Base-by-base conservation (phyloP, 169 alveolate species). In the Plasmodium knowlesi region DNA sequence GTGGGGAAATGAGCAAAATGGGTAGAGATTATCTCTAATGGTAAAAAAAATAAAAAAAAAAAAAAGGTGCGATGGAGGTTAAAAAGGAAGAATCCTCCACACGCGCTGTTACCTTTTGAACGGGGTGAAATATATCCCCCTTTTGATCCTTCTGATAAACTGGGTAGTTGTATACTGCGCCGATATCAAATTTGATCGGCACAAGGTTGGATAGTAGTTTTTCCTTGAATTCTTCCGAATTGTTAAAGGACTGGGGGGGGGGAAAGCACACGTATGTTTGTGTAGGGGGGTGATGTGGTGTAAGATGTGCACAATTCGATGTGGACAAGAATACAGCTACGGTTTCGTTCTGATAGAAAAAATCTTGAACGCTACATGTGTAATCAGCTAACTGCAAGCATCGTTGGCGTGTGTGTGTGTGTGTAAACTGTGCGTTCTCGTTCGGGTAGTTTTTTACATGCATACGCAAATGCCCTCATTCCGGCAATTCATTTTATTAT, bases 161-260 rank as follows among this genome's bases (percentile, higher is more conserved):
- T 82, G 96, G 98, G 96, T 67, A 97, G 91, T 82, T 96, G 96
- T 97, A 99, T 50, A 99, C 97, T 22, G 99, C 99, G 0, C 99
- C 99, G 88, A 98, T 97, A 97, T 97, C 98, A 54, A 97, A 97
- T 95, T 97, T 98, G 84, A 85, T 85, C 37, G 93, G 93, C 6
- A 74, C 84, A 2, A 85, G 53, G 43, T 85, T 54, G 30, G 93
- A 85, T 10, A 85, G 70, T 6, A 85, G 54, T 67, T 85, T 85
- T 25, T 74, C 78, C 37, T 85, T 85, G 79, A 85, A 85, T 85
- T 85, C 93, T 37, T 85, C 84, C 37, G 93, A 67, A 67, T 53
- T 85, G 82, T 73, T 85, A 34, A 85, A 85, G 22, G 93, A 85
- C 93, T 85, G 32, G 1, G 39, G 0, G 32, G 1, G 39, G 0